phyloP scores from a whole-genome alignment of 1,284 basidiomycete species.

The Sparassis latifolia region DNA sequence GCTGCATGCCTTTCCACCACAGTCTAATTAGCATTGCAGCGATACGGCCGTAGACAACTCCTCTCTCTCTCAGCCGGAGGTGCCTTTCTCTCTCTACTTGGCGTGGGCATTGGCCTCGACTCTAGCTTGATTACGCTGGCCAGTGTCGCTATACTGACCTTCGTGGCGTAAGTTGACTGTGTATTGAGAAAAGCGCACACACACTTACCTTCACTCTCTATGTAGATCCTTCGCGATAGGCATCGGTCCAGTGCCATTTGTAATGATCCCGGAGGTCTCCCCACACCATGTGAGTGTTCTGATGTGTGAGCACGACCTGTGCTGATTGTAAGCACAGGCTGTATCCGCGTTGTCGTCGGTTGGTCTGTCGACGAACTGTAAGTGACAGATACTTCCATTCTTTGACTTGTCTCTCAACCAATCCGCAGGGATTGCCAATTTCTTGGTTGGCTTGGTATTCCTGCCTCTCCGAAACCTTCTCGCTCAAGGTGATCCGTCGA shows the following conservation, averaged over 20 bases:
- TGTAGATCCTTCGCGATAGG: constrained; percentile 80
- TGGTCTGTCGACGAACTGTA: constrained; percentile 80
- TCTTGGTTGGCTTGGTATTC: constrained; percentile 77
- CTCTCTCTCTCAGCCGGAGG: constrained; percentile 53
- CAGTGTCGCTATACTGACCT: constrained; percentile 74
- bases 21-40: constrained; percentile 29
- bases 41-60: constrained; percentile 57
- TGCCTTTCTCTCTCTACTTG: constrained; percentile 59
- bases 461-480: constrained; percentile 75
- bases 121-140: constrained; percentile 52
- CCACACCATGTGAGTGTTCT: constrained; percentile 58
- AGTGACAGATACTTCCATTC: constrained; percentile 14
- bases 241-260: constrained; percentile 88
- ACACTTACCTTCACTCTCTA: constrained; percentile 1
- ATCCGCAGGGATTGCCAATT: constrained; percentile 71
- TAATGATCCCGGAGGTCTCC: constrained; percentile 89
- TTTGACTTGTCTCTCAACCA: not conserved
- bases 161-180: constrained; percentile 62
- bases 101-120: constrained; percentile 72
- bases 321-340: constrained; percentile 40
- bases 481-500: constrained; percentile 51
- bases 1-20: not conserved
- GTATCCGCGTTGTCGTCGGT: constrained; percentile 82
- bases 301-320: not conserved
- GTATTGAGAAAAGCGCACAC: not conserved